Base-by-base conservation (phyloP, 139 green algal genomes). In the Chlorella sp. region DNA sequence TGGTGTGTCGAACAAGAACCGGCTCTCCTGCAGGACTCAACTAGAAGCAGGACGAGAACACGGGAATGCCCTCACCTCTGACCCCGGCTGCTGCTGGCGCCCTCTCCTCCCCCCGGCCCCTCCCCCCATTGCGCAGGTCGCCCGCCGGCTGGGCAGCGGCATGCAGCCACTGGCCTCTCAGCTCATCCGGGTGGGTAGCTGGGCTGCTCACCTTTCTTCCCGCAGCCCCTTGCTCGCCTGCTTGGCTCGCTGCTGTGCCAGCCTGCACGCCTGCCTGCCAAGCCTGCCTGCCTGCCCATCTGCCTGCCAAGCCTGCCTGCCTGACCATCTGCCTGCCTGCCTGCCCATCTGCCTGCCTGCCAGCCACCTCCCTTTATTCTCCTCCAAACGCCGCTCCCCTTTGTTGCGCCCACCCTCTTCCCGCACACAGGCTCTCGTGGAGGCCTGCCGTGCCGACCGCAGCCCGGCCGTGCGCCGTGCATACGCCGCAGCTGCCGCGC, bases 401-500 rank as follows among this genome's bases (percentile, higher is more conserved):
- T 12, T 79, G 73, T 53, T 11, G 42, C 26, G 1, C 32, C 66
- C 64, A 66, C 36, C 26, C 7, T 21, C 26, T 9, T 93, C 18
- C 79, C 26, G 11, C 77, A n/a, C 94, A 39, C 89, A 91, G 86
- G 89, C 92, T 15, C 77, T 95, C 30, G 30, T 91, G 3, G 86
- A 86, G 64, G 93, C 91, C 11, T 88, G 84, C 73, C 36, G n/a
- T 11, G 42, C 53, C 28, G 96, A 98, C 89, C 86, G 91, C 89
- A 97, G 94, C 90, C 71, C n/a, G 3, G 92, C 94, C 0, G 95
- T 97, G 37, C 92, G 92, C 79, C 92, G 93, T 14, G 90, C 95
- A 2, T 98, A 95, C 84, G 96, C 97, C 16, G 87, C 90, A 0
- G 95, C 97, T 3, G 88, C 91, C 22, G 97, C 94, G 4, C 81